Conservation (phyloP, 2,329 filamentous ascomycete genomes). For the Thermothelomyces thermophilus region DNA sequence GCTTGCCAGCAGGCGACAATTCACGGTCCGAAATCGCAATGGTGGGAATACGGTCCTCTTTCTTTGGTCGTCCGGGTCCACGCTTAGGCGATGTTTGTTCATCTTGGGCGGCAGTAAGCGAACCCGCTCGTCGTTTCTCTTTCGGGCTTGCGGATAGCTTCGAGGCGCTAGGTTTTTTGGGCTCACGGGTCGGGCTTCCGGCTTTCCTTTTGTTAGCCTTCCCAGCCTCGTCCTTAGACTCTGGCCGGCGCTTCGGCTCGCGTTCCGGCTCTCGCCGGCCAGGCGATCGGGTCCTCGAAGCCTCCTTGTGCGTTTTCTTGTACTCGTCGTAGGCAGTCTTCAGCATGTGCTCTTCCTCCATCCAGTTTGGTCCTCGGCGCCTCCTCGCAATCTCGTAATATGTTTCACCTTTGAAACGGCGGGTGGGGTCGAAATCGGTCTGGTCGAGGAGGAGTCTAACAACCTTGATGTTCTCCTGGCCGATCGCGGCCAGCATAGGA, state of each 20-base stretch:
- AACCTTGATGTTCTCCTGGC: conserved; percentile 78
- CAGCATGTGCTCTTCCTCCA: conserved; percentile 75
- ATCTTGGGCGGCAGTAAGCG: conserved; percentile 38
- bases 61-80: conserved; percentile 47
- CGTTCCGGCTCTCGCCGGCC: conserved; percentile 35
- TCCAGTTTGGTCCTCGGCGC: conserved; percentile 80
- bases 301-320: conserved; percentile 45
- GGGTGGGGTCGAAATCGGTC: conserved; percentile 73
- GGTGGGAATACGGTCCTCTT: conserved; percentile 45
- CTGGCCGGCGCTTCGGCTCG: conserved; percentile 40
- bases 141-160: conserved; percentile 39
- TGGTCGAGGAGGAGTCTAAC: conserved; percentile 74
- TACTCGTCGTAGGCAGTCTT: conserved; percentile 67
- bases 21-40: conserved; percentile 48
- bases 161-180: conserved; percentile 35
- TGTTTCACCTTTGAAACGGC: conserved; percentile 66
- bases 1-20: conserved; percentile 44
- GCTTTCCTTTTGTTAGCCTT: conserved; percentile 40
- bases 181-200: conserved; percentile 44
- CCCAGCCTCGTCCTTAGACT: conserved; percentile 38
- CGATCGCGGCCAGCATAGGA: conserved; percentile 90
- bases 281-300: conserved; percentile 46
- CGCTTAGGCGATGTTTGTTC: conserved; percentile 45
- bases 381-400: conserved; percentile 85
- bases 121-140: conserved; percentile 43